Conservation (phyloP, 345 rosid genomes). For the Linum lewisii region DNA sequence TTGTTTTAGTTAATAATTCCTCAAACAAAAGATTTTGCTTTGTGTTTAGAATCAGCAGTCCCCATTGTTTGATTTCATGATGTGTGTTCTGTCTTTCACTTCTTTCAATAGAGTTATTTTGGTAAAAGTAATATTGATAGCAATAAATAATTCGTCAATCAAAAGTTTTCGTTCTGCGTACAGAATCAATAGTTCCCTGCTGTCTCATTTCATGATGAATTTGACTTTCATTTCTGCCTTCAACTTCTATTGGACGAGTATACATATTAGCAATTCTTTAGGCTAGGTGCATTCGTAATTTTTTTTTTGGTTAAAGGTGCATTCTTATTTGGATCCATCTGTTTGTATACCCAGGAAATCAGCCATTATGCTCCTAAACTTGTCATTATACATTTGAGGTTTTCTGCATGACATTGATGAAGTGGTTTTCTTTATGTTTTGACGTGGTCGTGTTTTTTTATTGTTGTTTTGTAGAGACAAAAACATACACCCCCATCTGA, state of each 20-base stretch:
- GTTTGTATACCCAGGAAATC: not conserved
- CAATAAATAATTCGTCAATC: not conserved
- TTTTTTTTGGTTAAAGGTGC: not conserved
- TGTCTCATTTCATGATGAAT: not conserved
- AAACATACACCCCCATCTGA: conserved; percentile 35
- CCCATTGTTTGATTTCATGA: not conserved
- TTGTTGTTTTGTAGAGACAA: conserved; percentile 37
- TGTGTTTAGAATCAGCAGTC: not conserved
- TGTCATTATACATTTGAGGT: not conserved
- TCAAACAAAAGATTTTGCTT: not conserved
- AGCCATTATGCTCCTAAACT: not conserved
- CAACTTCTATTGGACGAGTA: not conserved
- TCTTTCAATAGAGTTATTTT: no score
- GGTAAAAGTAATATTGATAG: no score
- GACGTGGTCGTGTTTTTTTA: conserved; percentile 1
- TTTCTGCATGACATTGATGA: not conserved
- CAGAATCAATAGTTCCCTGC: not conserved
- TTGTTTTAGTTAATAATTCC: not conserved
- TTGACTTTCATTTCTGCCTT: not conserved
- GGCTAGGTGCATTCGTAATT: not conserved
- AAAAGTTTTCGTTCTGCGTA: not conserved
- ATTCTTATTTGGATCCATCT: not conserved
- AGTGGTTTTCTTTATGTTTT: not conserved
- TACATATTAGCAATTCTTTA: not conserved
- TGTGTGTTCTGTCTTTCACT: no score